phyloP scores from a whole-genome alignment of 768 basidiomycete species.

The Coprinopsis strossmayeri region DNA sequence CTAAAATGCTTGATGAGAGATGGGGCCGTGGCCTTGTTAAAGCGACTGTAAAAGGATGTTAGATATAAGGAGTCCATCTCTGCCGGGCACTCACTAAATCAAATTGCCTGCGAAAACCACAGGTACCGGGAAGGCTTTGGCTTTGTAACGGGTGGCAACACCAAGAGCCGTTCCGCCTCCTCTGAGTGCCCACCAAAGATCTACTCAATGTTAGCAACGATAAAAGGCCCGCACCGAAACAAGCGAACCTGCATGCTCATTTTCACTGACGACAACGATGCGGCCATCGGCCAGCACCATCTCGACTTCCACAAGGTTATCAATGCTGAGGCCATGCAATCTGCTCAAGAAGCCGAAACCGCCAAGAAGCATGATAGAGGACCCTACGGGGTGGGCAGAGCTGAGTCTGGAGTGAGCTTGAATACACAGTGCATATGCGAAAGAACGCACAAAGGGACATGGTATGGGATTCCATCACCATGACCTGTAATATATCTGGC shows the following conservation, averaged over 20 bases:
- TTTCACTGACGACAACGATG: conserved; percentile 73
- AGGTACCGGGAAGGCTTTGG: conserved; percentile 82
- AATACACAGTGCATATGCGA: conserved; percentile 3
- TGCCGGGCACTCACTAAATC: conserved; percentile 61
- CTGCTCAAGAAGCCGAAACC: conserved; percentile 88
- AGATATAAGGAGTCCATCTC: conserved; percentile 9
- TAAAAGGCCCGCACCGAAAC: neutral
- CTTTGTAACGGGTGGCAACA: conserved; percentile 84
- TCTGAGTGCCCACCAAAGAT: conserved; percentile 84
- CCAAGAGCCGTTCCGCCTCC: conserved; percentile 82
- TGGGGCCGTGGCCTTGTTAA: conserved; percentile 80
- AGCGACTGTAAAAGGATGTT: conserved; percentile 49
- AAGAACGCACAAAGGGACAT: conserved; percentile 63
- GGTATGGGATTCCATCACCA: conserved; percentile 62
- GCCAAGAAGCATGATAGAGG: conserved; percentile 75
- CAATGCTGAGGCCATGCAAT: conserved; percentile 79
- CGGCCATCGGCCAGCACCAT: conserved; percentile 87
- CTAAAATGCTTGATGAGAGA: conserved; percentile 89
- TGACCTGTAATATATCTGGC: conserved; percentile 45
- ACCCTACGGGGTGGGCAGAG: conserved; percentile 74
- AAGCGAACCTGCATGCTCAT: conserved; percentile 57
- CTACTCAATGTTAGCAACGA: conserved; percentile 29
- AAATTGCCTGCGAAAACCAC: conserved; percentile 90
- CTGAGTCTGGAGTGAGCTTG: conserved; percentile 26
- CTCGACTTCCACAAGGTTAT: conserved; percentile 88